Evolutionary conservation across 163 green algal genomes (phyloP).

Genomic region (Scenedesmus sp.): DNA sequence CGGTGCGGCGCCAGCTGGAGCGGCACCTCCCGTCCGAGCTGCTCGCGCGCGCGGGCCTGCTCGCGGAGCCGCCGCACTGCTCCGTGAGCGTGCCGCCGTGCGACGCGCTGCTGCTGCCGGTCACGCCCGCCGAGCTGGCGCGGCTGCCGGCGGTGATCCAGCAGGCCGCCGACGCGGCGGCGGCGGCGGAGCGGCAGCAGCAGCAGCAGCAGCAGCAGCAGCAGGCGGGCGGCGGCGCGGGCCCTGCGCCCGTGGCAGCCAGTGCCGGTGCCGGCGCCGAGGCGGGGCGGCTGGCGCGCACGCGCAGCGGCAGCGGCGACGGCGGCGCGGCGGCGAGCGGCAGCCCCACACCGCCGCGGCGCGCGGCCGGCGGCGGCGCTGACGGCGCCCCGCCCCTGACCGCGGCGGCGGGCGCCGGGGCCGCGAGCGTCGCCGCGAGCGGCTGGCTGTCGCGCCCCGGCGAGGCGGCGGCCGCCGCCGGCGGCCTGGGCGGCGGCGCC

Average conservation of each 20-base stretch:
- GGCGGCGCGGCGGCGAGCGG: no score
- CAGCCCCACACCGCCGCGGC: no score
- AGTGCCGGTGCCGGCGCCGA: no score
- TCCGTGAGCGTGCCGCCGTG: constrained; percentile 52
- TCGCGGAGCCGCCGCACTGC: constrained; percentile 75
- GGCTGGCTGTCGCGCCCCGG: no score
- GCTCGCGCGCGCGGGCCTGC: constrained; percentile 75
- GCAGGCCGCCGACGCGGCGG: background rate
- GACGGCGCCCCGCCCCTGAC: no score
- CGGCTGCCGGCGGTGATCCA: constrained; percentile 44
- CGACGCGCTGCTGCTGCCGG: constrained; percentile 54
- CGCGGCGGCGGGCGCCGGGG: no score
- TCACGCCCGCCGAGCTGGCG: constrained; percentile 66
- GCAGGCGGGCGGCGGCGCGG: background rate
- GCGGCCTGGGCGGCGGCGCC: background rate
- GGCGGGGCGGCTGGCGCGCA: no score
- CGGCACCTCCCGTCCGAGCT: constrained; percentile 70
- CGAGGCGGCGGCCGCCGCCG: no score
- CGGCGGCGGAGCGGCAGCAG: background rate
- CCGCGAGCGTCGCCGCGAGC: no score
- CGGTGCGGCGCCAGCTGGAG: constrained; percentile 68
- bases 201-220: constrained; percentile 9
- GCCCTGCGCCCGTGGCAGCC: no score
- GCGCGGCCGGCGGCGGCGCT: no score
- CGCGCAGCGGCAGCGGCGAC: background rate